Percentiles rank a stretch among this genome's conserved stretches.
Conservation (phyloP, 179 eudicot genomes). For the Beta corolliflora region DNA sequence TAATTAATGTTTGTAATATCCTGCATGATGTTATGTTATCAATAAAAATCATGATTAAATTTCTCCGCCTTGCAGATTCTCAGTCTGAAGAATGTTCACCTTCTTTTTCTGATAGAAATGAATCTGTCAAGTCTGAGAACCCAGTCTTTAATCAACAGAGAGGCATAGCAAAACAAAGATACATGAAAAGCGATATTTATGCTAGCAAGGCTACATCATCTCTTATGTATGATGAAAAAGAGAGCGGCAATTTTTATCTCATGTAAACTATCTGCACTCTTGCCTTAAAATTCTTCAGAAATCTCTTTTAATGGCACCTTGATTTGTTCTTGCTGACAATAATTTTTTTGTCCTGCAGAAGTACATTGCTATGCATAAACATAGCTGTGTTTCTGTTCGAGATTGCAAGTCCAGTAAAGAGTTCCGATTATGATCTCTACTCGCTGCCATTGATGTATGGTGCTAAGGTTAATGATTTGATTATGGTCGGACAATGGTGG, state of each 20-base stretch:
- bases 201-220: constrained; percentile 21
- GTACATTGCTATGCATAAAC: constrained; percentile 61
- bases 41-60: no score
- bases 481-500: constrained; percentile 89
- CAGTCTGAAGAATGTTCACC: constrained; percentile 26
- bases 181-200: constrained; percentile 21
- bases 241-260: constrained; percentile 54
- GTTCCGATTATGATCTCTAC: constrained; percentile 52
- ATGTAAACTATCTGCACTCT: constrained; percentile 44
- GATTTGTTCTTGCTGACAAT: neutral
- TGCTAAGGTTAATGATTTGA: constrained; percentile 81
- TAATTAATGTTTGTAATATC: no score
- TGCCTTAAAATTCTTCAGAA: neutral
- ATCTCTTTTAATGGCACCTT: neutral
- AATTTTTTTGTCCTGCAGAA: constrained; percentile 46
- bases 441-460: constrained; percentile 77
- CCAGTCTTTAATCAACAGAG: constrained; percentile 12
- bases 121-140: constrained; percentile 20
- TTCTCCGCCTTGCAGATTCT: constrained; percentile 28
- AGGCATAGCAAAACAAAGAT: constrained; percentile 21
- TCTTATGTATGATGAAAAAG: constrained; percentile 38
- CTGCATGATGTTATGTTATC: no score
- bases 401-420: constrained; percentile 73
- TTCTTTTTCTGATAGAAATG: constrained; percentile 32
- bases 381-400: constrained; percentile 81